These are phyloP conservation scores for Nitzschia putrida DNA, from an alignment of 108 stramenopile species.

Conservation along the genomic window DNA sequence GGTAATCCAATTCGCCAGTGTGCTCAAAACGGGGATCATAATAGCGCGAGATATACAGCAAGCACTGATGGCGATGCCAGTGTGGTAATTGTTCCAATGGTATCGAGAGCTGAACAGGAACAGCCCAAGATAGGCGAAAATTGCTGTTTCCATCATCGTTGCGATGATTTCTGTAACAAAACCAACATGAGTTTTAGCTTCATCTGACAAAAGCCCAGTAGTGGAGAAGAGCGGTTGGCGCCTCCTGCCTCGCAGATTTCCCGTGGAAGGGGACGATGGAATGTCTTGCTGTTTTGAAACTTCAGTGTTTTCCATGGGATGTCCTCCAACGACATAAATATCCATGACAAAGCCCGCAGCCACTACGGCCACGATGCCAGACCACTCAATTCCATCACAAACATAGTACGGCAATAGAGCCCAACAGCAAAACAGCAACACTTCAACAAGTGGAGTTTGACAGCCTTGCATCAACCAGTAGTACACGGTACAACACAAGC, in stretches of 20 bases:
- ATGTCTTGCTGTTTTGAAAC: not conserved
- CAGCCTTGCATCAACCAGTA: slow-evolving; percentile 78
- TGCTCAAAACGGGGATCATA: slow-evolving; percentile 80
- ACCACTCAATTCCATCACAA: slow-evolving; percentile 88
- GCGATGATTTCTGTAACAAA: slow-evolving; percentile 82
- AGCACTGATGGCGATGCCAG: slow-evolving; percentile 62
- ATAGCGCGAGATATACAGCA: slow-evolving; percentile 74
- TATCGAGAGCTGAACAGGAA: slow-evolving; percentile 84
- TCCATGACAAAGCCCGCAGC: slow-evolving; percentile 91
- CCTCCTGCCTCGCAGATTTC: slow-evolving; percentile 20
- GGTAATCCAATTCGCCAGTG: slow-evolving; percentile 66
- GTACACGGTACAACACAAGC: slow-evolving; percentile 66
- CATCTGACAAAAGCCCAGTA: slow-evolving; percentile 63
- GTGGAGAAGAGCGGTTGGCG: slow-evolving; percentile 44
- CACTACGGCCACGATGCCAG: slow-evolving; percentile 91
- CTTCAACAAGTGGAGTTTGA: slow-evolving; percentile 78
- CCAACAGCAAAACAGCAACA: slow-evolving; percentile 85
- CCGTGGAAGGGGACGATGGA: not conserved
- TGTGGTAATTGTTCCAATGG: slow-evolving; percentile 74
- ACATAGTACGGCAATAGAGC: slow-evolving; percentile 89
- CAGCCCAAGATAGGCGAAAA: slow-evolving; percentile 87
- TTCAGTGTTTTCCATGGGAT: slow-evolving; percentile 5
- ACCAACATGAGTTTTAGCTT: slow-evolving; percentile 65
- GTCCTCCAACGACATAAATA: slow-evolving; percentile 74
- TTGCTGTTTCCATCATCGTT: slow-evolving; percentile 74